Evolutionary conservation across 2,329 filamentous ascomycete species (phyloP).

Genomic region (Clathrospora elynae): DNA sequence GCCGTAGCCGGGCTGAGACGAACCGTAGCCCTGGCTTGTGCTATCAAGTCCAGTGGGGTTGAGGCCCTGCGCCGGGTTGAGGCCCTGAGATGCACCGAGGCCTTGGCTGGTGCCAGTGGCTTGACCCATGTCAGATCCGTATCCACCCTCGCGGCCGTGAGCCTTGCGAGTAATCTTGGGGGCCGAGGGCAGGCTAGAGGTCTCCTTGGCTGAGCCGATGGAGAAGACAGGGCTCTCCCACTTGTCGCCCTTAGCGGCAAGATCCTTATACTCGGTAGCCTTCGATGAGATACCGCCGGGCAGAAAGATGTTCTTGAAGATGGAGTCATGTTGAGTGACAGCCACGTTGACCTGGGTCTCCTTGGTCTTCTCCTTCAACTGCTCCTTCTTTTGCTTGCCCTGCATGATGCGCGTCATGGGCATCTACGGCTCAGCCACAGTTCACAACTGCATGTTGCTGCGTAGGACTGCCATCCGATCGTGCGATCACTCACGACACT

Average conservation of each 20-base stretch:
- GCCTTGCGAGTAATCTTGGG: slow-evolving; percentile 63
- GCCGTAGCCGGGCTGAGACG: too few species aligned
- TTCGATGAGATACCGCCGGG: slow-evolving; percentile 90
- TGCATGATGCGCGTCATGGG: slow-evolving; percentile 72
- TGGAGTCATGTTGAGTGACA: slow-evolving; percentile 83
- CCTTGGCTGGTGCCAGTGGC: slow-evolving; percentile 2
- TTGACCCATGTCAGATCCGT: slow-evolving; percentile 10
- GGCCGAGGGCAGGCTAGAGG: slow-evolving; percentile 68
- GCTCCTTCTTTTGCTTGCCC: slow-evolving; percentile 77
- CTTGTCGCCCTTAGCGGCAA: slow-evolving; percentile 83
- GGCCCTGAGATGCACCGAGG: too few species aligned
- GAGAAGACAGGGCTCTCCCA: slow-evolving; percentile 96
- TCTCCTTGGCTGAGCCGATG: slow-evolving; percentile 77
- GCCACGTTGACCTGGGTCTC: slow-evolving; percentile 81
- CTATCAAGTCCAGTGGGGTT: too few species aligned
- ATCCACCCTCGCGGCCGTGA: slow-evolving; percentile 53
- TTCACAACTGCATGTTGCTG: too few species aligned
- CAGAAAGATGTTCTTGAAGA: slow-evolving; percentile 86
- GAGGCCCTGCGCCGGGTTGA: too few species aligned
- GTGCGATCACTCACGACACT: too few species aligned
- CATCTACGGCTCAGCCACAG: too few species aligned
- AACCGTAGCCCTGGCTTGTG: too few species aligned
- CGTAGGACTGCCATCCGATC: too few species aligned
- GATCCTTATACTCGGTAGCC: slow-evolving; percentile 89
- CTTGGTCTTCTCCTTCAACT: slow-evolving; percentile 53